phyloP scores from a whole-genome alignment of 2,329 filamentous ascomycete species.

The Ceratocystis alfenasii region DNA sequence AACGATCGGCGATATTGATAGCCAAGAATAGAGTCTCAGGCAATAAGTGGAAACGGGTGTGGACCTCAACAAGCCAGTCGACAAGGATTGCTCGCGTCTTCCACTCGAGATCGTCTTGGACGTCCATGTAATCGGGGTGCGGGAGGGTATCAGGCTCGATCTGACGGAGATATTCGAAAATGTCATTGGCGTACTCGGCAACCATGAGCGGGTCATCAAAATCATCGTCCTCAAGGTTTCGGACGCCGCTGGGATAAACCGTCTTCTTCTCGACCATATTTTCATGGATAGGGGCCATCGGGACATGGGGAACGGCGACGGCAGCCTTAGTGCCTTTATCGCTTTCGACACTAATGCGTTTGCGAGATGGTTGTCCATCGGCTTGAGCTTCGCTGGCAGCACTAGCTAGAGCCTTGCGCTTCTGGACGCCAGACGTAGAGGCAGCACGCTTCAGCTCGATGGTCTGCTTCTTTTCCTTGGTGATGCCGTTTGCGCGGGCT shows the following conservation, averaged over 20 bases:
- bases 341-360: constrained; percentile 37
- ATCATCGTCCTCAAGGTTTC: constrained; percentile 75
- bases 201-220: constrained; percentile 93
- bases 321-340: constrained; percentile 34
- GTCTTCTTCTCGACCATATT: constrained; percentile 26
- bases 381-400: constrained; percentile 17
- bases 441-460: constrained; percentile 58
- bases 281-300: constrained; percentile 24
- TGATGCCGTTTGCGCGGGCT: constrained; percentile 48
- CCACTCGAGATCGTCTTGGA: constrained; percentile 93
- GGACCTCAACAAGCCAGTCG: constrained; percentile 97
- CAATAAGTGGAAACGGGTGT: constrained; percentile 88
- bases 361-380: constrained; percentile 45
- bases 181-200: constrained; percentile 91
- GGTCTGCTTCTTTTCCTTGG: constrained; percentile 57
- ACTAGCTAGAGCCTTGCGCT: constrained; percentile 51
- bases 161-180: constrained; percentile 88
- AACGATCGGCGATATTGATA: constrained; percentile 97
- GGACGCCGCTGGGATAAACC: constrained; percentile 31
- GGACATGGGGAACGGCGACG: constrained; percentile 20
- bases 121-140: constrained; percentile 88
- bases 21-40: constrained; percentile 94
- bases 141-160: constrained; percentile 69
- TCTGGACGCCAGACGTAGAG: constrained; percentile 59
- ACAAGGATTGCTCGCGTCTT: constrained; percentile 95